Evolutionary conservation across 2,329 filamentous ascomycete species (phyloP), one percentile per base, ranked within the genome.

Genomic region (Colletotrichum caudatum): DNA sequence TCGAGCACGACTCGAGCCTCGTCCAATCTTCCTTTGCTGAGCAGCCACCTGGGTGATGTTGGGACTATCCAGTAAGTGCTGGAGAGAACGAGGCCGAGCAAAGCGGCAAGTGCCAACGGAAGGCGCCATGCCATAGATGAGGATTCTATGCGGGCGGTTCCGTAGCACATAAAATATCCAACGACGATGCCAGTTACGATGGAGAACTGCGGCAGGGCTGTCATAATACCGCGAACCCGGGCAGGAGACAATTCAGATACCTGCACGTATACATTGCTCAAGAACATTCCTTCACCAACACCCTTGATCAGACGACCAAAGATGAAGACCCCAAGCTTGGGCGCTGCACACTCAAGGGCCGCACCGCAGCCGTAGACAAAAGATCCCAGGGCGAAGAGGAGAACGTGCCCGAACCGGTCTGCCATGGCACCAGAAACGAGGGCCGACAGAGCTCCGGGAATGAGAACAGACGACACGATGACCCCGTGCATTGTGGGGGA

Each of bases 151-250:
- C 79, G 76, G 0, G 84, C 81, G 11, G 86, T 87, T 16, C 87
- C 89, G 73, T 91, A 91, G 75, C 88, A 90, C 8, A 84, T 86
- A 75, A 91, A 91, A 76, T 87, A 91, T 0, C 89, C 90, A 0
- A 82, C 73, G 2, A 86, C 84, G 0, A 91, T 76, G 0, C 88
- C 89, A 1, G 83, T 64, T 0, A 84, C 85, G 44, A 85, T 87
- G 2, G 85, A 73, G n/a, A 90, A 80, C 73, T 90, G 88, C 1
- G 87, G 86, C 0, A 85, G 76, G 0, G 88, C 85, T 0, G 86
- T 85, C 69, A 91, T 79, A 4, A 83, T 79, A 2, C 88, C 89
- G 33, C 89, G 81, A 18, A 82, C 77, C 1, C 81, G 80, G 0
- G 85, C 81, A 0, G 89, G 89, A 0, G 88, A 85, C 48, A 91